Evolutionary conservation across 441 rosid genomes (phyloP).

Genomic region (Iberis amara): DNA sequence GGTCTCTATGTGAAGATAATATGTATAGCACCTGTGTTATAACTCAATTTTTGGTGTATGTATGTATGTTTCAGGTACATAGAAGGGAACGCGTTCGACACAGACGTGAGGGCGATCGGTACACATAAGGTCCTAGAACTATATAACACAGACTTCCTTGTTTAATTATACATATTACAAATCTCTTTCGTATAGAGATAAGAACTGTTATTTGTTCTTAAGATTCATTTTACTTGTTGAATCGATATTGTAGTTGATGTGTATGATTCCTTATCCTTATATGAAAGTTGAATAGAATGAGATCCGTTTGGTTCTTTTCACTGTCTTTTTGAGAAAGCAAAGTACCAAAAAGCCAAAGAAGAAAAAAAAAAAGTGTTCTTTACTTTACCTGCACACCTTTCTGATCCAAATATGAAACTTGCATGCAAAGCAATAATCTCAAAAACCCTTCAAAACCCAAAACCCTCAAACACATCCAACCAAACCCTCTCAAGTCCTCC

Average conservation of each 20-base stretch:
- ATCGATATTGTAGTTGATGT: not conserved
- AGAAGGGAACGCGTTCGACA: slow-evolving; percentile 68
- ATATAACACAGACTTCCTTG: slow-evolving; percentile 56
- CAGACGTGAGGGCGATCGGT: slow-evolving; percentile 65
- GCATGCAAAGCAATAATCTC: slow-evolving; percentile 34
- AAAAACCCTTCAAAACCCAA: slow-evolving; percentile 28
- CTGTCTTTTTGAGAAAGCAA: slow-evolving; percentile 31
- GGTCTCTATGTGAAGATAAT: not conserved
- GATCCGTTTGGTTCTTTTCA: slow-evolving; percentile 16
- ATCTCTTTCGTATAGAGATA: not conserved
- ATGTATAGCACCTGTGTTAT: not conserved
- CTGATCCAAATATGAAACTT: slow-evolving; percentile 30
- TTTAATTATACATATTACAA: slow-evolving; percentile 32
- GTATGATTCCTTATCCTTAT: slow-evolving; percentile 22
- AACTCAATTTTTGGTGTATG: slow-evolving; percentile 1
- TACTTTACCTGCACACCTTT: slow-evolving; percentile 27
- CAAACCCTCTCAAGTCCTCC: slow-evolving; percentile 23
- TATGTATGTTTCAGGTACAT: slow-evolving; percentile 47
- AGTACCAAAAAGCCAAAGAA: slow-evolving; percentile 27
- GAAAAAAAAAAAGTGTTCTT: slow-evolving; percentile 26
- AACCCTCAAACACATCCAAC: slow-evolving; percentile 24
- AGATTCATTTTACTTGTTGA: too few species aligned
- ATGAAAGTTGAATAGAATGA: slow-evolving; percentile 1
- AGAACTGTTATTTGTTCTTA: too few species aligned
- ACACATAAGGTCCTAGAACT: slow-evolving; percentile 62